Conservation (phyloP, 306 rosid genomes). For the Canavalia ensiformis region DNA sequence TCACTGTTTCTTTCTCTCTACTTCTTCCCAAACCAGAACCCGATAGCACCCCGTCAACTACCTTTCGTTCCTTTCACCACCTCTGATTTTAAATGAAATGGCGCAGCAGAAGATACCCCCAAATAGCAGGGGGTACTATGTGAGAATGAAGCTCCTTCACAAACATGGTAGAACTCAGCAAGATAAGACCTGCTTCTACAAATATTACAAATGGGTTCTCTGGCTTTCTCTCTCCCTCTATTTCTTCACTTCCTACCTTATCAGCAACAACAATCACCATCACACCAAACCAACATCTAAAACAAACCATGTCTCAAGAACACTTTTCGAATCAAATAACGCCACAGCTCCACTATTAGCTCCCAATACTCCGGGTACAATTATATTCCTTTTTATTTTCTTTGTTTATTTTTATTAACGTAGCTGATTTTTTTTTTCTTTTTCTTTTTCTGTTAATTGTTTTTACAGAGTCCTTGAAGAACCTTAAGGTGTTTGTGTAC, state of each 20-base stretch:
- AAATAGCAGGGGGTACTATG: constrained; percentile 70
- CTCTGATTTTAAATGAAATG: constrained; percentile 63
- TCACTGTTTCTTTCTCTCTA: constrained; percentile 71
- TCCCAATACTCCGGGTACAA: constrained; percentile 49
- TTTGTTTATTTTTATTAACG: no score
- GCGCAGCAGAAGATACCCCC: constrained; percentile 56
- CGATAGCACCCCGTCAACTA: constrained; percentile 72
- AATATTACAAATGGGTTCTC: constrained; percentile 80
- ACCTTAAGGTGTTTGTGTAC: constrained; percentile 72
- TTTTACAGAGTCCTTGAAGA: constrained; percentile 50
- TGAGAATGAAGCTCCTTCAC: constrained; percentile 80
- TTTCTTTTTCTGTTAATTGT: neutral
- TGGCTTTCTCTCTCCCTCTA: constrained; percentile 84
- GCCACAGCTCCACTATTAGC: constrained; percentile 31
- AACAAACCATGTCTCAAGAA: constrained; percentile 56
- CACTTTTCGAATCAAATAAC: constrained; percentile 61
- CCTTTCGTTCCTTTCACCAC: constrained; percentile 6
- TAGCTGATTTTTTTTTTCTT: no score
- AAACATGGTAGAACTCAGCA: constrained; percentile 68
- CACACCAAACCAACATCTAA: neutral
- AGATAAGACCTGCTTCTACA: constrained; percentile 64
- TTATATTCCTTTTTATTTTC: neutral
- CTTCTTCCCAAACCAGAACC: constrained; percentile 69
- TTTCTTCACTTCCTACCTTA: constrained; percentile 78
- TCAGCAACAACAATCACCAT: constrained; percentile 47